phyloP scores from a whole-genome alignment of 73 alveolate genomes.

The Paramecium tetraurelia region DNA sequence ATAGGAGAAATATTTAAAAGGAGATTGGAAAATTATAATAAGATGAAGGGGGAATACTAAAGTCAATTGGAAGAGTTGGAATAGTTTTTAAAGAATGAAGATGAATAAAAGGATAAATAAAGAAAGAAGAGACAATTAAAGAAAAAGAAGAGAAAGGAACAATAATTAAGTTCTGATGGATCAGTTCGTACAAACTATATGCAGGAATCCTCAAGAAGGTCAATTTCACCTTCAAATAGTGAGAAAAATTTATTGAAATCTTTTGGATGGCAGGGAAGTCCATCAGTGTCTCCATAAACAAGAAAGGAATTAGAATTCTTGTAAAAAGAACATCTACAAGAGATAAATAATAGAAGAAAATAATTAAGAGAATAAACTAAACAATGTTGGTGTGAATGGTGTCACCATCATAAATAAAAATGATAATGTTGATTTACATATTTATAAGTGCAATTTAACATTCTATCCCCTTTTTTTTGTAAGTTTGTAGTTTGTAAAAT shows the following conservation, averaged over 20 bases:
- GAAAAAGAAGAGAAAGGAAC: background rate
- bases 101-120: background rate
- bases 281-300: background rate
- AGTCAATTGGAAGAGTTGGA: background rate
- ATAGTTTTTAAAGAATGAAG: background rate
- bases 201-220: background rate
- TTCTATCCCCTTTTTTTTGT: background rate
- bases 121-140: background rate
- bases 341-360: background rate
- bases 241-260: background rate
- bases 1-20: background rate
- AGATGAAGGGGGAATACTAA: background rate
- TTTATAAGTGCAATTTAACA: background rate
- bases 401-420: background rate
- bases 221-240: background rate
- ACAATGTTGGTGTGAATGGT: conserved; percentile 48
- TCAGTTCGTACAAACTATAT: background rate
- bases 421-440: background rate
- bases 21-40: background rate
- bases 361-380: conserved; percentile 27
- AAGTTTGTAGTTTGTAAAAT: no score
- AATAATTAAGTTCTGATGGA: background rate
- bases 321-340: background rate
- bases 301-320: background rate
- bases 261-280: background rate